Evolutionary conservation across 495 filamentous ascomycete genomes (phyloP).

Genomic region (Aspergillus steynii): DNA sequence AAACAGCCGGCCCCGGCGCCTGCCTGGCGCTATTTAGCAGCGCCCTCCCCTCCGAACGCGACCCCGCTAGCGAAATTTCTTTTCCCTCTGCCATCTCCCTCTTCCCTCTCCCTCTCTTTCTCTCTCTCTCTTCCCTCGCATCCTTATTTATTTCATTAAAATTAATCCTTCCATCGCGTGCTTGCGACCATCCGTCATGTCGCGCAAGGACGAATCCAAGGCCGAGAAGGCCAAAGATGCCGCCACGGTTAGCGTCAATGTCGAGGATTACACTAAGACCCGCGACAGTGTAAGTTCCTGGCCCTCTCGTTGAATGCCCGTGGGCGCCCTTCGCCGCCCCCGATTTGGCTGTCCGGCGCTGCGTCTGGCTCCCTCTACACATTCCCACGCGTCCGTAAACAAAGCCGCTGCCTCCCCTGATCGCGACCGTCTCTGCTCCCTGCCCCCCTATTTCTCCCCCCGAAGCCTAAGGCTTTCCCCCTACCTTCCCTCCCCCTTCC

Average conservation of each 20-base stretch:
- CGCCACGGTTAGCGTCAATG: conserved; percentile 48
- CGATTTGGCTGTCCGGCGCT: conserved; percentile 20
- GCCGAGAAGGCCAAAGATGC: conserved; percentile 31
- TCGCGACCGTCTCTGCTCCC: background rate
- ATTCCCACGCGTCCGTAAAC: conserved; percentile 16
- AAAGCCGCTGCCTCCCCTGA: conserved; percentile 1
- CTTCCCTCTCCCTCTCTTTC: conserved; percentile 11
- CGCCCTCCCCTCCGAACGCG: conserved; percentile 9
- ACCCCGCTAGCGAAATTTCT: conserved; percentile 28
- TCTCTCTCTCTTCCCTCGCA: conserved; percentile 6
- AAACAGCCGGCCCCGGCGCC: conserved; percentile 10
- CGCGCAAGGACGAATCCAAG: conserved; percentile 32
- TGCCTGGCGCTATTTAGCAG: conserved; percentile 21
- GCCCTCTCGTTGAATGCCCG: conserved; percentile 17
- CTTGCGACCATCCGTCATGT: conserved; percentile 26
- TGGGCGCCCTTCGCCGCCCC: conserved; percentile 16
- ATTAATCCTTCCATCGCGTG: background rate
- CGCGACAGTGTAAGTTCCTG: conserved; percentile 61
- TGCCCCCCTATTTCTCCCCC: background rate
- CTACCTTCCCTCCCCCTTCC: no score
- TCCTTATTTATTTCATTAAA: background rate
- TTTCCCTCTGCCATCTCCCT: conserved; percentile 16
- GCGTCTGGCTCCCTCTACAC: background rate
- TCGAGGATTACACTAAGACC: conserved; percentile 62
- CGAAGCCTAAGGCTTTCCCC: background rate